Base-by-base conservation (phyloP, 805 yeast genomes). In the Candida odintsovae region DNA sequence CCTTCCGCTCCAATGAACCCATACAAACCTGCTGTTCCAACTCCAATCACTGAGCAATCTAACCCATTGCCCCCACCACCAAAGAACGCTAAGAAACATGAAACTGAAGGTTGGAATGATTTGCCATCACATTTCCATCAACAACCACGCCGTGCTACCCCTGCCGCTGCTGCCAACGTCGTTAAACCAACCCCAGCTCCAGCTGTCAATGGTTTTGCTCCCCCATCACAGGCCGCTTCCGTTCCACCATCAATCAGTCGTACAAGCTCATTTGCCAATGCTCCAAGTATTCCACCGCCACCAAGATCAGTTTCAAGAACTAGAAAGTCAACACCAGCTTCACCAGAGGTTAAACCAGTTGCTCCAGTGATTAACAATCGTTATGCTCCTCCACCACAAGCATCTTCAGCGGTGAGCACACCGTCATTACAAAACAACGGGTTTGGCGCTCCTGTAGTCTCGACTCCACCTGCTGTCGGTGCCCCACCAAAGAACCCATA, bases 61-160 rank as follows among this genome's bases (percentile, higher is more conserved):
- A 22, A 28, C 21, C 40, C 45, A 18, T 57, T 68, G 33, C 50
- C 61, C 19, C 64, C 65, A 40, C 64, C 62, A 38, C 64, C 61
- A 22, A 55, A 52, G 55, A 54, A 49, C n/a, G 42, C 44, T 10
- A 51, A 49, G 37, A 75, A 72, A 47, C 65, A 64, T 45, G 78
- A 78, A 38, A 76, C 76, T 35, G 86, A 82, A 35, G 88, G 87
- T 4, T 82, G 89, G 88, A 82, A 82, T 55, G 87, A 82, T 58
- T 66, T 83, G 50, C 88, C 89, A 42, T 72, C 77, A 11, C 66
- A 72, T 10, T 75, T 75, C 65, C 73, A 73, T 41, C 58, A 57
- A 22, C 53, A 50, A 38, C 53, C 55, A 28, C 26, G 66, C 25
- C 64, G 73, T 10, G 68, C 75, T 35, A 68, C 74, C 26, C 73